Conservation (phyloP, 805 yeast species). For the Lachancea nothofagi region DNA sequence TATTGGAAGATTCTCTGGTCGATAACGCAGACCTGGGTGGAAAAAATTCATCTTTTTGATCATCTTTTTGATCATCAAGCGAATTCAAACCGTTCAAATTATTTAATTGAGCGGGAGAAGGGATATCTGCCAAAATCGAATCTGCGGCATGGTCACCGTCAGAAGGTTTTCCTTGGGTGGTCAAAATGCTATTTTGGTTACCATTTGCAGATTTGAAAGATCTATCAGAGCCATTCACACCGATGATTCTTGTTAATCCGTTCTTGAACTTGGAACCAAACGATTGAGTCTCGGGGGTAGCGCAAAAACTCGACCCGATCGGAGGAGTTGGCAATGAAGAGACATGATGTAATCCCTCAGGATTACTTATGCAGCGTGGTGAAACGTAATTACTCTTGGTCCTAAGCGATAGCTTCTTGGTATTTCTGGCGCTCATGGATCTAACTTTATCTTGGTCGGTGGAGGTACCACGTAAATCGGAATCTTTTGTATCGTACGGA, state of each 20-base stretch:
- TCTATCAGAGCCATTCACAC: constrained; percentile 10
- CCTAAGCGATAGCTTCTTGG: constrained; percentile 4
- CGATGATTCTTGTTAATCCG: constrained; percentile 27
- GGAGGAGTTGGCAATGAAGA: constrained; percentile 3
- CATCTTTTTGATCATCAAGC: background rate
- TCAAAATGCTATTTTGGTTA: background rate
- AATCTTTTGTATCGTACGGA: constrained; percentile 2
- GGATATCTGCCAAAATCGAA: background rate
- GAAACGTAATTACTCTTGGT: background rate
- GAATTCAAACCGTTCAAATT: background rate
- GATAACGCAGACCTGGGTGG: constrained; percentile 1
- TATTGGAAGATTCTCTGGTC: background rate
- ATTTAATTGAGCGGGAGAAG: background rate
- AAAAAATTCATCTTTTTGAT: background rate
- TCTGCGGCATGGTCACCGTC: background rate
- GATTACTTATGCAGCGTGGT: constrained; percentile 6
- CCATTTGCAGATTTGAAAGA: background rate
- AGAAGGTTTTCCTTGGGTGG: background rate
- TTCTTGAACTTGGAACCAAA: constrained; percentile 26
- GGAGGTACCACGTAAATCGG: background rate
- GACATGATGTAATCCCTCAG: constrained; percentile 2
- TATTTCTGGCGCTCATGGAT: background rate
- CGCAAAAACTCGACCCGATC: background rate
- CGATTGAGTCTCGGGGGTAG: constrained; percentile 13
- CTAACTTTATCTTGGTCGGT: background rate